Base-by-base conservation (phyloP, 495 filamentous ascomycete genomes). In the Staphylotrichum tortipilum region DNA sequence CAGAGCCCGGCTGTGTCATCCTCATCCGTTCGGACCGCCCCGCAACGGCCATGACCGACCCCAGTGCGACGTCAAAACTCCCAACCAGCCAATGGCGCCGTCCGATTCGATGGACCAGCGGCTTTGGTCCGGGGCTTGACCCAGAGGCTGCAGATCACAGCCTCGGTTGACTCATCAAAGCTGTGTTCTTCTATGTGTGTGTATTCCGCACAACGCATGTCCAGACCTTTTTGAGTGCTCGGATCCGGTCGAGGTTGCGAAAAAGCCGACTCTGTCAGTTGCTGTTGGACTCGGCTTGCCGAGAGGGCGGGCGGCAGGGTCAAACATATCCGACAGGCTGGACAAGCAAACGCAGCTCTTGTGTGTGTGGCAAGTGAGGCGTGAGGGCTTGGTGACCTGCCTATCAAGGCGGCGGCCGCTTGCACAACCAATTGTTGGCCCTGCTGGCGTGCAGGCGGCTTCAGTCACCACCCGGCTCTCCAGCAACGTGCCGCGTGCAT, bases 381-480 rank as follows among this genome's bases (percentile, higher is more conserved):
- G 11, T 4, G 7, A 4, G 37, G 39, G 12, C 6, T 10, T 28
- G 26, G 26, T 7, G 18, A 11, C 35, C 43, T 55, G 50, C 60
- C 58, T 56, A 61, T 61, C 52, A 60, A 19, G 38, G 22, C 22
- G n/a, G 34, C 31, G 44, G 34, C n/a, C n/a, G n/a, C n/a, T 57
- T 54, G 50, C 48, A 53, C 21, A 51, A 39, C 43, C 19, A 10
- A 39, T 42, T 38, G 54, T 60, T 56, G 54, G 47, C 53, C 57
- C 39, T n/a, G n/a, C n/a, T n/a, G n/a, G n/a, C n/a, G 52, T 52
- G 60, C 57, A 60, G 49, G 58, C 47, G 53, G 55, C 38, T 52
- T 57, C 46, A 44, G 52, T n/a, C 41, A 34, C 44, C 40, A 52
- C 53, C n/a, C n/a, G n/a, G n/a, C n/a, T n/a, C n/a, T n/a, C n/a